A percentile compares a stretch with the other conserved stretches of the same genome.
Evolutionary conservation across 116 monocot species (phyloP).

Genomic region (Thalassia testudinum): DNA sequence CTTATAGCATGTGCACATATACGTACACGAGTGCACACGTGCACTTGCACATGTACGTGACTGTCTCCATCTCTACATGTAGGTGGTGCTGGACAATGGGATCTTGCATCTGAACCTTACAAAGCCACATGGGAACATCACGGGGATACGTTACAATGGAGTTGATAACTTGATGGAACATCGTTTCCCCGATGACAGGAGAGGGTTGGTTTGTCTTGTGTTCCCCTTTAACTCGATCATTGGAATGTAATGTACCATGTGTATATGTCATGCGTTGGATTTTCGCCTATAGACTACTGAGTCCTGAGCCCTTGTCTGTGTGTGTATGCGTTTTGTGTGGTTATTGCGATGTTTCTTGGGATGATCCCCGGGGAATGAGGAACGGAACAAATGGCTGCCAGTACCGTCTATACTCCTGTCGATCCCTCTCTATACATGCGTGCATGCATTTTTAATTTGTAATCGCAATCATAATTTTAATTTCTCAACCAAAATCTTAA

Average conservation of each 20-base stretch:
- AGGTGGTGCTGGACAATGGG: slow-evolving; percentile 74
- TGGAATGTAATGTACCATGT: too few relatives aligned
- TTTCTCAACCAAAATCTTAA: neutral
- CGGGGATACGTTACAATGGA: slow-evolving; percentile 47
- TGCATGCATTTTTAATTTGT: too few relatives aligned
- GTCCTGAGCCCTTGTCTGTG: too few relatives aligned
- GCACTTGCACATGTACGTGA: too few relatives aligned
- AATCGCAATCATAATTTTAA: too few relatives aligned
- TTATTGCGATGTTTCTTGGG: slow-evolving; percentile 84
- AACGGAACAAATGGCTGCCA: neutral
- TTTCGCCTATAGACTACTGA: too few relatives aligned
- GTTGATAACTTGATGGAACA: slow-evolving; percentile 67
- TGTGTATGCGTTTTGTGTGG: too few relatives aligned
- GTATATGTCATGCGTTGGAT: too few relatives aligned
- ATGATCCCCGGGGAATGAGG: slow-evolving; percentile 13
- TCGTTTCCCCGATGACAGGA: neutral
- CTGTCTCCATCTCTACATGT: neutral
- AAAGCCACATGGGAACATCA: slow-evolving; percentile 55
- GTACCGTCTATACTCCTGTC: neutral
- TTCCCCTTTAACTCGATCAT: too few relatives aligned
- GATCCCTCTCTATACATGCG: neutral
- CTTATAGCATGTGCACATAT: too few relatives aligned
- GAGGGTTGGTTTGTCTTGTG: neutral
- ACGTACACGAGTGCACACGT: too few relatives aligned
- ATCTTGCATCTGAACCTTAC: slow-evolving; percentile 49